Conservation (phyloP, 2,329 filamentous ascomycete genomes). For the Microcyclospora pomicola region DNA sequence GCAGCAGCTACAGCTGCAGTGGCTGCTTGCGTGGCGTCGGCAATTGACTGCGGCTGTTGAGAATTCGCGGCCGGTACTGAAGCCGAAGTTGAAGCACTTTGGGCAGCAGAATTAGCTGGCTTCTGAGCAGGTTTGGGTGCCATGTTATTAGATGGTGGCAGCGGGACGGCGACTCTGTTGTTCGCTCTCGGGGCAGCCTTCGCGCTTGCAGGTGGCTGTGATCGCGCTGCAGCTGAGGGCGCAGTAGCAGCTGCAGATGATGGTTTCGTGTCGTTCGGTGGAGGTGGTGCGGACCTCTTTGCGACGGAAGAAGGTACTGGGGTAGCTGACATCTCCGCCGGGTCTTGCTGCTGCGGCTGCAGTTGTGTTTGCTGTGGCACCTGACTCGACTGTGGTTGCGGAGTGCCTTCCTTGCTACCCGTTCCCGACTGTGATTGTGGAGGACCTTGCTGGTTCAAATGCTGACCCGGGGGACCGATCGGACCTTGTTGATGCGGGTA, state of each 20-base stretch:
- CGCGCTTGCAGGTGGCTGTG: slow-evolving; percentile 22
- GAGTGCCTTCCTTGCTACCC: slow-evolving; percentile 24
- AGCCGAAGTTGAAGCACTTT: slow-evolving; percentile 5
- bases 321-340: slow-evolving; percentile 24
- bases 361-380: slow-evolving; percentile 9
- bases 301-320: slow-evolving; percentile 29
- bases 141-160: slow-evolving; percentile 32
- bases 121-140: slow-evolving; percentile 12
- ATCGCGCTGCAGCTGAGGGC: slow-evolving; percentile 29
- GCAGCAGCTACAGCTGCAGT: slow-evolving; percentile 67
- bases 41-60: slow-evolving; percentile 9
- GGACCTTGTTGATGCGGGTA: slow-evolving; percentile 29
- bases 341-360: slow-evolving; percentile 15
- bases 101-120: slow-evolving; percentile 4
- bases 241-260: slow-evolving; percentile 44
- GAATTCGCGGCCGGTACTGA: slow-evolving; percentile 7
- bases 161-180: slow-evolving; percentile 47
- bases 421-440: slow-evolving; percentile 26
- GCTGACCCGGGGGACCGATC: slow-evolving; percentile 40
- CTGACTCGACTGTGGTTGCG: slow-evolving; percentile 14
- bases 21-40: slow-evolving; percentile 56
- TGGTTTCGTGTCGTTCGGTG: slow-evolving; percentile 56
- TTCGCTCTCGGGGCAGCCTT: slow-evolving; percentile 29
- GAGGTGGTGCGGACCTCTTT: slow-evolving; percentile 39
- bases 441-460: slow-evolving; percentile 23